A percentile compares a stretch with the other conserved stretches of the same genome.
phyloP scores from a whole-genome alignment of 164 flowering plant genomes.

The Stephania cephalantha region DNA sequence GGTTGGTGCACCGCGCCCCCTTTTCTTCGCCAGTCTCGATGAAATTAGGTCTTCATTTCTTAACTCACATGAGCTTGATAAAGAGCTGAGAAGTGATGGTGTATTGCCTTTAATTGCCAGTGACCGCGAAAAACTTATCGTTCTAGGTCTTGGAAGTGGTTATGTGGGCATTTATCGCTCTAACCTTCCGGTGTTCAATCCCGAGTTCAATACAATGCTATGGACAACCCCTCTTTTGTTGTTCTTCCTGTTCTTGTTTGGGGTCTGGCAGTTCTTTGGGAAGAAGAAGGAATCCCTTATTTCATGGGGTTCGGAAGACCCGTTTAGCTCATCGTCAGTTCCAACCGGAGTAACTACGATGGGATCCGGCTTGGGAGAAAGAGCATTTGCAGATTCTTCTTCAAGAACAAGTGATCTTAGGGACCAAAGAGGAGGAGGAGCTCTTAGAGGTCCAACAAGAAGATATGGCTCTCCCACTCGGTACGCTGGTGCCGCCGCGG shows the following conservation, averaged over 20 bases:
- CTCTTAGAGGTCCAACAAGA: constrained; percentile 56
- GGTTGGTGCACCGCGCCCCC: constrained; percentile 56
- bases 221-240: constrained; percentile 90
- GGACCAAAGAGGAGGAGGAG: constrained; percentile 59
- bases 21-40: constrained; percentile 62
- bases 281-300: constrained; percentile 87
- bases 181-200: constrained; percentile 65
- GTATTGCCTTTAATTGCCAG: constrained; percentile 53
- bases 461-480: constrained; percentile 71
- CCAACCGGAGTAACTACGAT: constrained; percentile 45
- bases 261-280: constrained; percentile 84
- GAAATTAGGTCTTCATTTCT: constrained; percentile 70
- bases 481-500: constrained; percentile 51
- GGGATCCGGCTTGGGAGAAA: constrained; percentile 47
- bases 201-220: constrained; percentile 60
- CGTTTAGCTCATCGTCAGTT: constrained; percentile 52
- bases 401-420: constrained; percentile 50
- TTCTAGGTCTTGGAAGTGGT: constrained; percentile 76
- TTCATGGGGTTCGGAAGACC: constrained; percentile 90
- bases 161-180: constrained; percentile 80
- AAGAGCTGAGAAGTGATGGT: constrained; percentile 13
- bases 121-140: constrained; percentile 73
- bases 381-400: constrained; percentile 54
- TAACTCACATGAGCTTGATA: constrained; percentile 26
- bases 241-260: constrained; percentile 73